Evolutionary conservation across 2,329 filamentous ascomycete species (phyloP).

Genomic region (Pestalotiopsis sp.): DNA sequence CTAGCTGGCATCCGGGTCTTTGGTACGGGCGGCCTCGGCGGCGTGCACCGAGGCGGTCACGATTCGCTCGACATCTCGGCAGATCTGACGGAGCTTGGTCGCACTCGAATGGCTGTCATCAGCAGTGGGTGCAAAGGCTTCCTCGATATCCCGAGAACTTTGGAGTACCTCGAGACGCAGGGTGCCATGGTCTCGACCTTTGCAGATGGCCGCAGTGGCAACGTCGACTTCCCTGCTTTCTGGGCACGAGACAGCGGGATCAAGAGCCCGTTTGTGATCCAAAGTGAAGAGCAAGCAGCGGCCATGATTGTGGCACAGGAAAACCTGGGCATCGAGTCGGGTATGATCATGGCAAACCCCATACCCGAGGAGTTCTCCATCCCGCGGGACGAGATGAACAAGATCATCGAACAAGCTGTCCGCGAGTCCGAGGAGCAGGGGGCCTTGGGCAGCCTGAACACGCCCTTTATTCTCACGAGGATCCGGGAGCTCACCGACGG

Average conservation of each 20-base stretch:
- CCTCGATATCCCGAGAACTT: slow-evolving; percentile 84
- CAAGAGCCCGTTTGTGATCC: slow-evolving; percentile 75
- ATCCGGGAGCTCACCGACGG: slow-evolving; percentile 79
- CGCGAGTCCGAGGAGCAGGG: slow-evolving; percentile 66
- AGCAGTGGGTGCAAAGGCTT: slow-evolving; percentile 96
- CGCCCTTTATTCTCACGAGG: slow-evolving; percentile 78
- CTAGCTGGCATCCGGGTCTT: slow-evolving; percentile 90
- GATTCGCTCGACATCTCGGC: slow-evolving; percentile 91
- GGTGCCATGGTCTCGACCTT: slow-evolving; percentile 88
- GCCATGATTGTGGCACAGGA: slow-evolving; percentile 85
- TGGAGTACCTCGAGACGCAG: slow-evolving; percentile 75
- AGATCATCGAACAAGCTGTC: slow-evolving; percentile 69
- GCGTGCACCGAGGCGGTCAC: slow-evolving; percentile 89
- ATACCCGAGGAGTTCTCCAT: slow-evolving; percentile 74
- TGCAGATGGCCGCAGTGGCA: slow-evolving; percentile 73
- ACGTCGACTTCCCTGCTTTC: slow-evolving; percentile 88
- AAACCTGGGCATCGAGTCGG: slow-evolving; percentile 71
- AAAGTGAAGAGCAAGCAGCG: slow-evolving; percentile 80
- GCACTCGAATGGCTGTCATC: slow-evolving; percentile 85
- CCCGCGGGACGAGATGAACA: slow-evolving; percentile 70
- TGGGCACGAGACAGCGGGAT: slow-evolving; percentile 87
- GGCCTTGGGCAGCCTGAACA: slow-evolving; percentile 75
- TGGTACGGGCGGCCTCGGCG: slow-evolving; percentile 91
- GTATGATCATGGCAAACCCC: slow-evolving; percentile 87
- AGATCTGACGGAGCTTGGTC: slow-evolving; percentile 89